These are phyloP conservation scores for Cercospora citrullina DNA, from an alignment of 2,329 filamentous ascomycete species.

Conservation along the genomic window DNA sequence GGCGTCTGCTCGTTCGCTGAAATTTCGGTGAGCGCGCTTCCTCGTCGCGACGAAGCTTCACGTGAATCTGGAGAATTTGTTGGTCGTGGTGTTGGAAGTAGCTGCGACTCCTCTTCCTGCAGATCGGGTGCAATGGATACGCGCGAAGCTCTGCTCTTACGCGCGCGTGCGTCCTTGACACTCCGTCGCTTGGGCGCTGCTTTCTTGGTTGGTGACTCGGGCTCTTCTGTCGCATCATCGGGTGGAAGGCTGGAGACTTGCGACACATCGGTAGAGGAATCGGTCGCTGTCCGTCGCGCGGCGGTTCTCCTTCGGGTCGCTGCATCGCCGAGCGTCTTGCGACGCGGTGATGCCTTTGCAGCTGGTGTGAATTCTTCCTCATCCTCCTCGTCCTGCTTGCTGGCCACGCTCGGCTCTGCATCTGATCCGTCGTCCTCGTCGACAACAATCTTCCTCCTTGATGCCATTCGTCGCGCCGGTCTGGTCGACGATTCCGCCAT, in stretches of 20 bases:
- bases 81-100: slow-evolving; percentile 53
- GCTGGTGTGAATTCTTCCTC: slow-evolving; percentile 81
- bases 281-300: slow-evolving; percentile 47
- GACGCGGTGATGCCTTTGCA: slow-evolving; percentile 58
- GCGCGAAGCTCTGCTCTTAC: slow-evolving; percentile 42
- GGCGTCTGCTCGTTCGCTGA: slow-evolving; percentile 63
- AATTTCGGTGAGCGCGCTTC: slow-evolving; percentile 65
- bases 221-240: slow-evolving; percentile 47
- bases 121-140: slow-evolving; percentile 42
- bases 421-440: slow-evolving; percentile 68
- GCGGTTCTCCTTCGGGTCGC: slow-evolving; percentile 48
- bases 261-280: slow-evolving; percentile 60
- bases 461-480: slow-evolving; percentile 59
- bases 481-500: slow-evolving; percentile 46
- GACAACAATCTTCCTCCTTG: slow-evolving; percentile 71
- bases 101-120: slow-evolving; percentile 36
- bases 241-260: slow-evolving; percentile 61
- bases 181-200: slow-evolving; percentile 66
- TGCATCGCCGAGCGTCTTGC: slow-evolving; percentile 51
- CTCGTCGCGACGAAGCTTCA: slow-evolving; percentile 41
- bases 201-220: slow-evolving; percentile 57
- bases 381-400: slow-evolving; percentile 55
- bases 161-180: slow-evolving; percentile 53
- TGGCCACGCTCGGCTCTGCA: slow-evolving; percentile 60
- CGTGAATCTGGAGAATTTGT: slow-evolving; percentile 40